Base-by-base conservation (phyloP, 2,329 filamentous ascomycete genomes). In the Claviceps spartinae region DNA sequence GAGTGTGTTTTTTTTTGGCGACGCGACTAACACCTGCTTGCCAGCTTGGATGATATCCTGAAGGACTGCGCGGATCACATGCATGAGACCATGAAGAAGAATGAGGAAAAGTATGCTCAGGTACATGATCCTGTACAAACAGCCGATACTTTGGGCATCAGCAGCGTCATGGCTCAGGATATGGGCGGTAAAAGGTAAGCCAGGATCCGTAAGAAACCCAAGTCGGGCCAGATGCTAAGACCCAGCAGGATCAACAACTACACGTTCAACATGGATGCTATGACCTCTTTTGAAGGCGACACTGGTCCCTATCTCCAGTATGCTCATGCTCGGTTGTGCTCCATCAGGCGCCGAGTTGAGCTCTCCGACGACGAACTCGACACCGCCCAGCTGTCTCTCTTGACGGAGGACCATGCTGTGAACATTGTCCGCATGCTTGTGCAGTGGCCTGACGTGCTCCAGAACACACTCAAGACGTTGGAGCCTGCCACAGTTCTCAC, bases 51-150 rank as follows among this genome's bases (percentile, higher is more conserved):
- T 52, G 57, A 59, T 37, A 59, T 59, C 16, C 54, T 59, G 37
- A 57, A 65, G 16, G 86, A 90, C 60, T 88, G 94, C 7, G 83
- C 81, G 61, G 91, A 96, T 52, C 88, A 90, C 70, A 98, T 98
- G 93, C 91, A 97, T 74, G 88, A 95, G 55, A 88, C 94, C 49
- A 98, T 98, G 93, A 81, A 74, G 69, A 85, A 85, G 72, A 97
- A 97, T 67, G 77, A 86, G 61, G 76, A 78, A 63, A 98, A 98
- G 75, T 98, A 97, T 69, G 72, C 81, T 52, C 89, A 96, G 69
- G 84, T 98, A 20, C 86, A 84, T 62, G 76, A 97, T 66, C 91
- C 91, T 0, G 82, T 81, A 51, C 78, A 80, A 51, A 86, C 83
- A 9, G 89, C 93, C 55, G 93, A 97, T 70, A 88, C 80, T 11